phyloP scores from a whole-genome alignment of 139 green algal genomes.

The Micractinium conductrix region DNA sequence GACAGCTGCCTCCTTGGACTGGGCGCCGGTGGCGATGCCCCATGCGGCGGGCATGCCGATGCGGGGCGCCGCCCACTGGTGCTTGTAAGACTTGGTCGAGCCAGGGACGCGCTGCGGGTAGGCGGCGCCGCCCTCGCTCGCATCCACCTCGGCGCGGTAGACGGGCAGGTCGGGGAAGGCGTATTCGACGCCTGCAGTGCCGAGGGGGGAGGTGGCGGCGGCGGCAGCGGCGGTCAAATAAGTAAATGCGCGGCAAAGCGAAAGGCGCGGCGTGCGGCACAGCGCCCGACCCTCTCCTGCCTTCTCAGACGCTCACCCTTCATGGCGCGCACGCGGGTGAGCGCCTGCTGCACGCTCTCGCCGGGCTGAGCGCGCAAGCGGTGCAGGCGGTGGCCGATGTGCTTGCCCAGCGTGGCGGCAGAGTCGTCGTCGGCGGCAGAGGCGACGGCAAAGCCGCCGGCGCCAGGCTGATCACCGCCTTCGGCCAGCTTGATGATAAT shows the following conservation, averaged over 20 bases:
- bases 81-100: not conserved
- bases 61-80: constrained; percentile 12
- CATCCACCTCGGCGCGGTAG: not conserved
- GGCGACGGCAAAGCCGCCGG: not conserved
- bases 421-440: constrained; percentile 2
- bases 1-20: not conserved
- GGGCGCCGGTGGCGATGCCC: constrained; percentile 4
- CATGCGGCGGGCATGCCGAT: constrained; percentile 8
- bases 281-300: too few species aligned
- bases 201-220: not conserved
- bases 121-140: not conserved
- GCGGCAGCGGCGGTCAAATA: not conserved
- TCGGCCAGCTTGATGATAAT: constrained; percentile 11
- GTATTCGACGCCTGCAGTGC: constrained; percentile 8
- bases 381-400: constrained; percentile 3
- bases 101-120: not conserved
- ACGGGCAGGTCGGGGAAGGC: constrained; percentile 18
- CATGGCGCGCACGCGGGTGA: not conserved
- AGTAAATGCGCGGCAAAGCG: too few species aligned
- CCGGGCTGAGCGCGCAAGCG: not conserved
- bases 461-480: not conserved
- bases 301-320: too few species aligned
- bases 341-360: not conserved
- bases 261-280: too few species aligned
- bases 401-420: constrained; percentile 2